These are phyloP conservation scores for Craterostigma plantagineum DNA, from an alignment of 257 asterid species.

Conservation along the genomic window DNA sequence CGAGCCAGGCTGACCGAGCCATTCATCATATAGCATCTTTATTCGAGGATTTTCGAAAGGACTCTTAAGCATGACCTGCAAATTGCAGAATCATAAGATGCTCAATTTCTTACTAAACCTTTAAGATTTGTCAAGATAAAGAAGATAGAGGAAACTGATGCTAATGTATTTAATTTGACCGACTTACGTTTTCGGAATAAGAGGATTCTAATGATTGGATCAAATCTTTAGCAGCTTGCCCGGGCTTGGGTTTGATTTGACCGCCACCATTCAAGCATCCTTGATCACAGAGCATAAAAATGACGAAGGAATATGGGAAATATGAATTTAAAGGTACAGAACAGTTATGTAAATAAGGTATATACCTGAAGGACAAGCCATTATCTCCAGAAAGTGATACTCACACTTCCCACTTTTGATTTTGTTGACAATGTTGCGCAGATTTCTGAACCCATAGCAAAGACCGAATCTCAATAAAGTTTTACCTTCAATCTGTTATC, in stretches of 20 bases:
- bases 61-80: background rate
- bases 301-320: constrained; percentile 6
- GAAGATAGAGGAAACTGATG: background rate
- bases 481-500: constrained; percentile 57
- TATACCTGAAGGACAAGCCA: constrained; percentile 99
- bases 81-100: background rate
- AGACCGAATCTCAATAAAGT: constrained; percentile 69
- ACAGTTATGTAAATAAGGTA: constrained; percentile 1
- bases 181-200: background rate
- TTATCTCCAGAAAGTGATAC: constrained; percentile 81
- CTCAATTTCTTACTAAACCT: background rate
- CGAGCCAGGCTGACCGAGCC: background rate
- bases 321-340: constrained; percentile 5
- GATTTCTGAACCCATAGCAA: constrained; percentile 91
- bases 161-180: background rate
- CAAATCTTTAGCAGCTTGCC: background rate
- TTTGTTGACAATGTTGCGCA: constrained; percentile 75
- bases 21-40: background rate
- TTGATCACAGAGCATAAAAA: background rate
- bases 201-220: background rate
- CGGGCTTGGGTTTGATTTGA: background rate
- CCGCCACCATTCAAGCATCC: constrained; percentile 1
- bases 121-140: background rate
- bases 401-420: constrained; percentile 79
- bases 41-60: constrained; percentile 1